Evolutionary conservation across 495 filamentous ascomycete species (phyloP).

Genomic region (Cladorrhinum samala): DNA sequence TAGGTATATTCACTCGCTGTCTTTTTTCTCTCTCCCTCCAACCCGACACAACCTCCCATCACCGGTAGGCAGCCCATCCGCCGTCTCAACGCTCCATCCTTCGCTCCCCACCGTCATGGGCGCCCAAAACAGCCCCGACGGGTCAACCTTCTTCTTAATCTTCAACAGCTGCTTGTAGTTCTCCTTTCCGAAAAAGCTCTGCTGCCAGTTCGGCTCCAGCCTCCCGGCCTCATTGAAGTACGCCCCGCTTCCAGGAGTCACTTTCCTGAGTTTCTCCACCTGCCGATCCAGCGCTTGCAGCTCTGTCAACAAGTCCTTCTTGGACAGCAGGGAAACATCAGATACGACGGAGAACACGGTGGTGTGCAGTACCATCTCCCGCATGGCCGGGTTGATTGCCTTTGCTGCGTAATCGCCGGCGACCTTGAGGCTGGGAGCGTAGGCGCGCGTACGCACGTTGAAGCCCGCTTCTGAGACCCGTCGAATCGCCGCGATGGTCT

Average conservation of each 20-base stretch:
- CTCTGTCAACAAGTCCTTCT: background rate
- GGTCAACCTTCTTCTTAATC: constrained; percentile 46
- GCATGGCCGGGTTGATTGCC: background rate
- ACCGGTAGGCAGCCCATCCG: background rate
- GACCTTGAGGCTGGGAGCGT: constrained; percentile 27
- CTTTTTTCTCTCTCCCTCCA: background rate
- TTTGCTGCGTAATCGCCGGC: constrained; percentile 4
- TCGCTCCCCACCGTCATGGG: constrained; percentile 46
- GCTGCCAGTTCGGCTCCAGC: background rate
- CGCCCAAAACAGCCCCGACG: constrained; percentile 46
- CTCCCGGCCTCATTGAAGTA: background rate
- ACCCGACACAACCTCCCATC: constrained; percentile 5
- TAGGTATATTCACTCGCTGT: no score
- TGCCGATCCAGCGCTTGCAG: background rate
- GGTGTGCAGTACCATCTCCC: background rate
- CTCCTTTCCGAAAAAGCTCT: background rate
- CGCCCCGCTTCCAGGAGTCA: background rate
- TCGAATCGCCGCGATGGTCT: constrained; percentile 38
- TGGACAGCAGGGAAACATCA: background rate
- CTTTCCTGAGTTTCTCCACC: background rate
- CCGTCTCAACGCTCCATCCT: constrained; percentile 20
- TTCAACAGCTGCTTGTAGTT: constrained; percentile 35
- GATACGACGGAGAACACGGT: background rate
- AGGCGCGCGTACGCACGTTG: constrained; percentile 43
- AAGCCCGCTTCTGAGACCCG: constrained; percentile 33